These are phyloP conservation scores for Kwoniella botswanensis DNA, from an alignment of 768 basidiomycete genomes.

Conservation along the genomic window DNA sequence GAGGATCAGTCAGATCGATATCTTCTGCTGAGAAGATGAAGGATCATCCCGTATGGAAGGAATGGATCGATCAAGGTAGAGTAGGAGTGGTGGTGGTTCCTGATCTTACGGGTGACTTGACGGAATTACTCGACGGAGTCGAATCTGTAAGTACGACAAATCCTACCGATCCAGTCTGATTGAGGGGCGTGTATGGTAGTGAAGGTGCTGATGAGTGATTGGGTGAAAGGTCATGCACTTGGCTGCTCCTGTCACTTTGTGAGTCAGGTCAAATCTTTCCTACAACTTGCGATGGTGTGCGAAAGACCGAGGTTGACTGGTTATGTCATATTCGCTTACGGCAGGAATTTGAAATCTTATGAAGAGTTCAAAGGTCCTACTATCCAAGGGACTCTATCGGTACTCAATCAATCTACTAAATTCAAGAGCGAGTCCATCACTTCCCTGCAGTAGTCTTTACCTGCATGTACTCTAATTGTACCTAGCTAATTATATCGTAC, in stretches of 20 bases:
- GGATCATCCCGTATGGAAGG: slow-evolving; percentile 15
- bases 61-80: slow-evolving; percentile 19
- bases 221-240: slow-evolving; percentile 18
- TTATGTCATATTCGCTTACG: no score
- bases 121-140: slow-evolving; percentile 29
- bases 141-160: slow-evolving; percentile 26
- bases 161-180: background rate
- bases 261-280: background rate
- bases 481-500: background rate
- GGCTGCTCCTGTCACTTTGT: slow-evolving; percentile 24
- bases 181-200: no score
- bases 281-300: background rate
- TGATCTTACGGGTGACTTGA: slow-evolving; percentile 38
- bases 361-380: slow-evolving; percentile 40
- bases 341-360: slow-evolving; percentile 28
- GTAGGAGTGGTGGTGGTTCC: slow-evolving; percentile 32
- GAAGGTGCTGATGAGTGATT: background rate
- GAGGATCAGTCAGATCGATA: slow-evolving; percentile 37
- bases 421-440: slow-evolving; percentile 1
- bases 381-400: slow-evolving; percentile 37
- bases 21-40: slow-evolving; percentile 32
- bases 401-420: slow-evolving; percentile 30
- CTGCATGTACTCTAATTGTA: background rate
- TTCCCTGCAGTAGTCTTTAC: background rate
- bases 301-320: no score